Conservation (phyloP, 352 stramenopile species). For the Globisporangium echinulatum region DNA sequence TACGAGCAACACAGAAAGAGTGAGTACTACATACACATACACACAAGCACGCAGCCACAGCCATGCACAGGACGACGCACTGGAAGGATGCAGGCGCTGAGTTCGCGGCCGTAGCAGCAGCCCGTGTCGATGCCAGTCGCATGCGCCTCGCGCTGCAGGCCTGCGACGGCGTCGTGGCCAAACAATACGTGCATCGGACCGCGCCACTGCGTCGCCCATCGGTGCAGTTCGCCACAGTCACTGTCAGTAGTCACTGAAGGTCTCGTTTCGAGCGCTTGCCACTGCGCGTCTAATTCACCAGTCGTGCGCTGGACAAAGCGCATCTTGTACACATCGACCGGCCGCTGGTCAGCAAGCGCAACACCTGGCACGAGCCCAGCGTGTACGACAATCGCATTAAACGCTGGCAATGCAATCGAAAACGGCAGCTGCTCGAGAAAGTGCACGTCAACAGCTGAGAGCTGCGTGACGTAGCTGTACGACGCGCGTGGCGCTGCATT, state of each 20-base stretch:
- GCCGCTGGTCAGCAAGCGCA: constrained; percentile 76
- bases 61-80: constrained; percentile 17
- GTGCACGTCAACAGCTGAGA: constrained; percentile 47
- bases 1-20: not conserved
- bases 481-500: constrained; percentile 10
- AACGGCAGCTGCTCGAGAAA: constrained; percentile 79
- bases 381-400: constrained; percentile 62
- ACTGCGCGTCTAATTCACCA: constrained; percentile 16
- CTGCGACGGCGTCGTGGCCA: constrained; percentile 85
- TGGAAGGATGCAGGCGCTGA: constrained; percentile 87
- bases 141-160: constrained; percentile 84
- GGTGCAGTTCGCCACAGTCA: constrained; percentile 19
- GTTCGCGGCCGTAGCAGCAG: constrained; percentile 82
- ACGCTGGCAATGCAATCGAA: constrained; percentile 54
- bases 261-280: constrained; percentile 19
- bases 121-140: constrained; percentile 90
- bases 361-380: constrained; percentile 59
- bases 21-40: no score
- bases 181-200: constrained; percentile 86
- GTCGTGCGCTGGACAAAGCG: constrained; percentile 43
- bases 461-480: constrained; percentile 64
- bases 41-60: no score
- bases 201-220: constrained; percentile 78
- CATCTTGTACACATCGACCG: constrained; percentile 92
- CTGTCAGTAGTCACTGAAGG: not conserved